These are phyloP conservation scores for Fomitopsis schrenkii DNA, from an alignment of 1,284 basidiomycete species.

Conservation along the genomic window DNA sequence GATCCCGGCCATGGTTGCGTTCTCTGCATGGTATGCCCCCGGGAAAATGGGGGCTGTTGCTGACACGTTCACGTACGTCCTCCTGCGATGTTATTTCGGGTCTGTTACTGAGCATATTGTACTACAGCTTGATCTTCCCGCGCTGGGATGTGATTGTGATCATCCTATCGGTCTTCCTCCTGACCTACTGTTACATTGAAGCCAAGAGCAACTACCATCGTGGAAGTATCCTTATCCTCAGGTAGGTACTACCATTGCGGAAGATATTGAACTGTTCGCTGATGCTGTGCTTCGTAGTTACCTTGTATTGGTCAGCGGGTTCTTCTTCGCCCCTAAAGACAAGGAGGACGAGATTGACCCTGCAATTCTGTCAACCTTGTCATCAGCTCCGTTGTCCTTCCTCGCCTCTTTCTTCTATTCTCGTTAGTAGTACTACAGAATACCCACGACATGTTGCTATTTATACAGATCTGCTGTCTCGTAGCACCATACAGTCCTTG, in stretches of 20 bases:
- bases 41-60: constrained; percentile 78
- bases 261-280: background rate
- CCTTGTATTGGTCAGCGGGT: constrained; percentile 74
- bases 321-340: constrained; percentile 66
- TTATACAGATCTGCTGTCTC: constrained; percentile 5
- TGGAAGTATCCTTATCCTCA: constrained; percentile 88
- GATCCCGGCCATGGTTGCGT: constrained; percentile 98
- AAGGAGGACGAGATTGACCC: constrained; percentile 12
- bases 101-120: constrained; percentile 3
- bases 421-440: constrained; percentile 4
- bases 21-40: constrained; percentile 91
- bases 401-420: constrained; percentile 2
- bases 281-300: constrained; percentile 45
- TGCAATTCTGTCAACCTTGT: background rate
- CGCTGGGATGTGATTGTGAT: constrained; percentile 98
- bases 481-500: constrained; percentile 3
- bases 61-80: constrained; percentile 84
- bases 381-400: background rate
- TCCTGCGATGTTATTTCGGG: background rate
- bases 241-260: constrained; percentile 41
- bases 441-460: background rate
- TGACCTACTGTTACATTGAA: constrained; percentile 99
- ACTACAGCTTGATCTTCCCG: constrained; percentile 87
- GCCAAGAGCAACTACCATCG: constrained; percentile 96
- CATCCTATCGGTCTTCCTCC: constrained; percentile 91